Evolutionary conservation across 2,329 filamentous ascomycete species (phyloP), one percentile per base, ranked within the genome.

Genomic region (Talaromyces sp.): DNA sequence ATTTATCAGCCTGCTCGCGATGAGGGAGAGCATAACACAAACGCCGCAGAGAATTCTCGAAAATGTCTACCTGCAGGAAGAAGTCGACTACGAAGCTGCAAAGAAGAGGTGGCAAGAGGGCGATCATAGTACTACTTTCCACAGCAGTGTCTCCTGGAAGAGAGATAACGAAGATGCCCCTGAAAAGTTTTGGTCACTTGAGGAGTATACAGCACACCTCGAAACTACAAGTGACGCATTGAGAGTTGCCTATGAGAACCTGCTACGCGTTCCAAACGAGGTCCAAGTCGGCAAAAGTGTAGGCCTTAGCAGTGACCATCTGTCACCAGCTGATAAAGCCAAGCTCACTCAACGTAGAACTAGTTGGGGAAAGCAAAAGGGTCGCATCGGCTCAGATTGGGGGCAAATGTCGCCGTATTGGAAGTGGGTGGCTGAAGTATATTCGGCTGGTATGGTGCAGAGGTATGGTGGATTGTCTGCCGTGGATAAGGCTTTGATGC

Each of bases 71-170:
- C 61, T 78, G 10, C 64, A 82, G 1, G 82, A 83, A 1, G 87
- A 88, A 39, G 82, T 84, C 19, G 82, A 85, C 68, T 82, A 85
- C 14, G 84, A 86, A 52, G 81, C 41, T 4, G 72, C 68, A 39
- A 78, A 77, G 66, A 71, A 74, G 45, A 66, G 56, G 2, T 78
- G 76, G 62, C 72, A 76, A 33, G 69, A 71, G 39, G 58, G 70
- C 19, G 74, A 74, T 35, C 50, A 35, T 35, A 31, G 50, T 5
- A 19, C 50, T 3, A 37, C 3, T 19, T 54, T 19, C 16, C 50
- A 3, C n/a, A 35, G 31, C 31, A 37, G 50, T 31, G 31, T 54
- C 8, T 4, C 50, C 27, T 35, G 50, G 50, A 54, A 54, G 27
- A 54, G 14, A 14, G 43, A 27, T 11, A 16, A 35, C 35, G 13